Evolutionary conservation across 176 grass and related monocot genomes (phyloP).

Genomic region (Oryza glumipatula): DNA sequence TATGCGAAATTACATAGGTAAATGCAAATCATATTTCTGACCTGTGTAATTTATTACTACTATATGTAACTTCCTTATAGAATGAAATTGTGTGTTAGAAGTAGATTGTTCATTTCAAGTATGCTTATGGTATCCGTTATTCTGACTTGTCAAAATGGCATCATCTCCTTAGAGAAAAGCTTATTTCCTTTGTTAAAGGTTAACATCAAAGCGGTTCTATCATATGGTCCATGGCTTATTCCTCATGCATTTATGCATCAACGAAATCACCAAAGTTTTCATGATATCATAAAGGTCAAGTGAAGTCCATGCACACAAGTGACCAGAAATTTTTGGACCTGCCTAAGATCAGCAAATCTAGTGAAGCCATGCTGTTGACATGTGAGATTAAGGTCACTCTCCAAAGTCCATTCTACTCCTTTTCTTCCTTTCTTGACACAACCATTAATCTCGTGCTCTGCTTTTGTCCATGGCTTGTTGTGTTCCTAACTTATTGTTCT

Average conservation of each 20-base stretch:
- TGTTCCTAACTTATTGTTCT: background rate
- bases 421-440: background rate
- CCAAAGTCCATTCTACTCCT: background rate
- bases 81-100: too few relatives aligned
- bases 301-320: background rate
- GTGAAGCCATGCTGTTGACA: background rate
- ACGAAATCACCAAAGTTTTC: background rate
- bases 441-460: background rate
- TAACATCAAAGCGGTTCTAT: background rate
- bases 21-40: too few relatives aligned
- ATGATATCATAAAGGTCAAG: background rate
- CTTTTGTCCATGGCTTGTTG: too few relatives aligned
- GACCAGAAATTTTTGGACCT: background rate
- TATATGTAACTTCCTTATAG: too few relatives aligned
- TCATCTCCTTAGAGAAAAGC: background rate
- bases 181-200: background rate
- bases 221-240: background rate
- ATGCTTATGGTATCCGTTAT: background rate
- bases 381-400: constrained; percentile 19
- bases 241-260: background rate
- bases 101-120: too few relatives aligned
- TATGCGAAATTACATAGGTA: background rate
- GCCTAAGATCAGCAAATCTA: too few relatives aligned
- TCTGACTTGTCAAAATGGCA: too few relatives aligned
- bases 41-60: background rate